Base-by-base conservation (phyloP, 129 eudicot species). In the Flaveria robusta region DNA sequence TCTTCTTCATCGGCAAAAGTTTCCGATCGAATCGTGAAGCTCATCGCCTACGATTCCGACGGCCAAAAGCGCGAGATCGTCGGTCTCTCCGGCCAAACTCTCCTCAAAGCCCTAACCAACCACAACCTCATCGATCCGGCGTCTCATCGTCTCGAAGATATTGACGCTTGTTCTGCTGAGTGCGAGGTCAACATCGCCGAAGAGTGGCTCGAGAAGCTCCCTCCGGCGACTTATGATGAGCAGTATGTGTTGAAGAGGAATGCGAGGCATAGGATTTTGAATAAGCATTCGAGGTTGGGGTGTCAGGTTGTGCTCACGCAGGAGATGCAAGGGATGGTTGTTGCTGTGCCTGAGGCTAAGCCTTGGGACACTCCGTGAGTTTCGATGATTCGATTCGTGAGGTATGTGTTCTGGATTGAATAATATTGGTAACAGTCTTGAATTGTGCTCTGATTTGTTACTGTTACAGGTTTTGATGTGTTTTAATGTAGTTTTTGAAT, bases 91-190 rank as follows among this genome's bases (percentile, higher is more conserved):
- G 97, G 99, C 1, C 99, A 95, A 54, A 95, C 97, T 2, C 86
- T 95, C 0, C 96, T 95, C 27, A 84, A 78, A 76, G 96, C 97
- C 2, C 66, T 91, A 66, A 55, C 87, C 7, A 95, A 95, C 72
- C 56, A 77, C 41, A 90, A 90, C 56, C 75, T 95, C 15, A 95
- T 95, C 46, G 99, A 95, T 76, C 96, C 99, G 45, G 99, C 89
- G 1, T 91, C 99, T 1, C 97, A 95, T 74, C 86, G 99, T 19
- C 86, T 91, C 1, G 97, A 95, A 65, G 99, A 95, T 22, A 95
- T 95, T 81, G 99, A 95, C 24, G 99, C 99, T 3, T 95, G 99
- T 67, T 95, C 99, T 12, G 90, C 99, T 15, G 99, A 95, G 85
- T 95, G 99, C 55, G 97, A 95, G 86, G 99, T 95, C 45, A 89